phyloP scores from a whole-genome alignment of 495 filamentous ascomycete species.

The Apodospora peruviana region DNA sequence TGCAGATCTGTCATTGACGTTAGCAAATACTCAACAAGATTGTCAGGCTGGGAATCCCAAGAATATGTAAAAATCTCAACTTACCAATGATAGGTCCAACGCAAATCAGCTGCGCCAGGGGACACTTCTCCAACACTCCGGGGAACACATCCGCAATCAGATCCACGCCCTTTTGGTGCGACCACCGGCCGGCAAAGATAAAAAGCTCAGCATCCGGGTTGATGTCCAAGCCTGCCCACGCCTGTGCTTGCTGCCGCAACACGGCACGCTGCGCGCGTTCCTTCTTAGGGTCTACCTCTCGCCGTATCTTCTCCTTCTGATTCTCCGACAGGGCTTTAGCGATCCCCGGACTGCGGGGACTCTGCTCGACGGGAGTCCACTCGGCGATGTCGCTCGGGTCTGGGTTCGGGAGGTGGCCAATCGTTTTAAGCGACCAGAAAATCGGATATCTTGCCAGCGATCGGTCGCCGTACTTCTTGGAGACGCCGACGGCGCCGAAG shows the following conservation, averaged over 20 bases:
- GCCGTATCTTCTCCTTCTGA: conserved; percentile 49
- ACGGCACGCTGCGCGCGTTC: conserved; percentile 30
- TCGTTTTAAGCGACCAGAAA: conserved; percentile 66
- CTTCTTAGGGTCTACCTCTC: conserved; percentile 43
- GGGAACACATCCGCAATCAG: conserved; percentile 71
- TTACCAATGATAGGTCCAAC: conserved; percentile 58
- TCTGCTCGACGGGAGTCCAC: conserved; percentile 45
- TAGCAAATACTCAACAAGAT: not conserved
- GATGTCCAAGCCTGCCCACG: conserved; percentile 64
- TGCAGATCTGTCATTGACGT: conserved; percentile 48
- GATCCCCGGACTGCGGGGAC: not conserved
- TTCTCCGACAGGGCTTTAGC: conserved; percentile 7
- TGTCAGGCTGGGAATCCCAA: not conserved
- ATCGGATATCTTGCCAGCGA: conserved; percentile 69
- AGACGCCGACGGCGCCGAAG: conserved; percentile 68
- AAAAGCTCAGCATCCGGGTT: conserved; percentile 63
- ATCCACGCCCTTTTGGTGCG: conserved; percentile 72
- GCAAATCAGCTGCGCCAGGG: conserved; percentile 61
- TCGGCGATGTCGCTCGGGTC: conserved; percentile 67
- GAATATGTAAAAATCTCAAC: not conserved
- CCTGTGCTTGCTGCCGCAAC: conserved; percentile 61
- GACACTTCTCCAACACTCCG: conserved; percentile 55
- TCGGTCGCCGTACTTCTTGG: conserved; percentile 66
- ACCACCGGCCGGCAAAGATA: conserved; percentile 74
- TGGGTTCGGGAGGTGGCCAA: conserved; percentile 66